Conservation (phyloP, 257 asterid species). For the Asclepias syriaca region DNA sequence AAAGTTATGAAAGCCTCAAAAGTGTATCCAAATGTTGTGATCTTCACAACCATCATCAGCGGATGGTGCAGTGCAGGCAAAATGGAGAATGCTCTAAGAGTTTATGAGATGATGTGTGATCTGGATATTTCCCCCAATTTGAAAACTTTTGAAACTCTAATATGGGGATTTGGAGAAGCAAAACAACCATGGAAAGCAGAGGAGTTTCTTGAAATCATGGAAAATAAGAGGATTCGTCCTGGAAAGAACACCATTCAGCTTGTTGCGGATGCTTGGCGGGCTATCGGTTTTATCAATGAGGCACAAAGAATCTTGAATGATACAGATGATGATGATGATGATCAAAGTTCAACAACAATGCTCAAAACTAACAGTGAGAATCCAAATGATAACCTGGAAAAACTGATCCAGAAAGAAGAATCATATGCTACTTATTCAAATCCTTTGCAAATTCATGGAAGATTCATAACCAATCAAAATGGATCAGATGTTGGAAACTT, state of each 20-base stretch:
- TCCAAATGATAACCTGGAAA: conserved; percentile 21
- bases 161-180: conserved; percentile 95
- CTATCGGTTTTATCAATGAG: conserved; percentile 62
- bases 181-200: conserved; percentile 89
- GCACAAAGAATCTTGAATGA: conserved; percentile 47
- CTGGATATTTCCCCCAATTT: conserved; percentile 64
- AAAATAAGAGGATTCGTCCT: conserved; percentile 48
- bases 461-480: conserved; percentile 20
- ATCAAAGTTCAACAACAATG: conserved; percentile 6
- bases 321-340: conserved; percentile 10
- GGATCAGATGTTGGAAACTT: conserved; percentile 22
- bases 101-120: conserved; percentile 55
- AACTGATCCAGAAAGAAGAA: conserved; percentile 22
- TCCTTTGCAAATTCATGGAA: conserved; percentile 18
- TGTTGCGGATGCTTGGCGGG: conserved; percentile 85
- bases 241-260: conserved; percentile 56
- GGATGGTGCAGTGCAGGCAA: conserved; percentile 92
- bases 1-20: conserved; percentile 41
- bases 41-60: conserved; percentile 87
- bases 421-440: conserved; percentile 29
- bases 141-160: conserved; percentile 79
- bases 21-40: conserved; percentile 71
- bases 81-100: conserved; percentile 61
- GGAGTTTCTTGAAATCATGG: conserved; percentile 63
- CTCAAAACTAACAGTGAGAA: conserved; percentile 12